These are phyloP conservation scores for Cystobasidium pallidum DNA, from an alignment of 1,284 basidiomycete species.

Conservation along the genomic window DNA sequence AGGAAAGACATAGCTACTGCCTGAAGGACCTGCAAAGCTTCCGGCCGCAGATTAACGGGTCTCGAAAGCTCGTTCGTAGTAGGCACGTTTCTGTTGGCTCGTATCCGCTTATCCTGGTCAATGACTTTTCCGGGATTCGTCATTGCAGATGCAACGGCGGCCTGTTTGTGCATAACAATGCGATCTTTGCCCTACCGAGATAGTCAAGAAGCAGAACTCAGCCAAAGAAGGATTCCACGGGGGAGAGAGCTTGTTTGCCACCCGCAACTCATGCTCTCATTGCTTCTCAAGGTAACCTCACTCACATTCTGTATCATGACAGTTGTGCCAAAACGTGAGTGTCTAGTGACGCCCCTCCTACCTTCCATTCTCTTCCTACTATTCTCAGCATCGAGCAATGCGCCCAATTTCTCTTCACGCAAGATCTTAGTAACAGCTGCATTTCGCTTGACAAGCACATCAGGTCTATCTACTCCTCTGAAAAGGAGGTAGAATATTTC, in stretches of 20 bases:
- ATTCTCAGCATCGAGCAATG: constrained; percentile 72
- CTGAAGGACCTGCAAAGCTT: constrained; percentile 70
- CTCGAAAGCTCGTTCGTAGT: constrained; percentile 59
- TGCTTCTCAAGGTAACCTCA: background rate
- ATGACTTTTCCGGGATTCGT: constrained; percentile 71
- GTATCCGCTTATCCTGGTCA: constrained; percentile 68
- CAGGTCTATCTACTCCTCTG: constrained; percentile 68
- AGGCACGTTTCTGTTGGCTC: constrained; percentile 61
- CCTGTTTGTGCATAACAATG: constrained; percentile 77
- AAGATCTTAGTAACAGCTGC: constrained; percentile 41
- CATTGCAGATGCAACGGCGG: constrained; percentile 66
- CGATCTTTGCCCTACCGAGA: constrained; percentile 56
- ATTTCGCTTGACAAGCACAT: constrained; percentile 38
- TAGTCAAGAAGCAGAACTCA: background rate
- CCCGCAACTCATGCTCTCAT: too few species aligned
- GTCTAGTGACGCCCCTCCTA: constrained; percentile 66
- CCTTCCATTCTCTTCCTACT: constrained; percentile 64
- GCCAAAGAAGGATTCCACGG: too few species aligned
- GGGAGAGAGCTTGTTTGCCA: too few species aligned
- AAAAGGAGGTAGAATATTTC: constrained; percentile 88
- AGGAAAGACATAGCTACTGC: constrained; percentile 72
- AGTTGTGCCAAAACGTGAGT: constrained; percentile 65
- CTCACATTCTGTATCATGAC: constrained; percentile 38
- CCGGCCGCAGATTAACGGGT: constrained; percentile 65
- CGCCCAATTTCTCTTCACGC: constrained; percentile 40